Evolutionary conservation across 2,329 filamentous ascomycete species (phyloP).

Genomic region (Nothophaeocryptopus gaeumannii): DNA sequence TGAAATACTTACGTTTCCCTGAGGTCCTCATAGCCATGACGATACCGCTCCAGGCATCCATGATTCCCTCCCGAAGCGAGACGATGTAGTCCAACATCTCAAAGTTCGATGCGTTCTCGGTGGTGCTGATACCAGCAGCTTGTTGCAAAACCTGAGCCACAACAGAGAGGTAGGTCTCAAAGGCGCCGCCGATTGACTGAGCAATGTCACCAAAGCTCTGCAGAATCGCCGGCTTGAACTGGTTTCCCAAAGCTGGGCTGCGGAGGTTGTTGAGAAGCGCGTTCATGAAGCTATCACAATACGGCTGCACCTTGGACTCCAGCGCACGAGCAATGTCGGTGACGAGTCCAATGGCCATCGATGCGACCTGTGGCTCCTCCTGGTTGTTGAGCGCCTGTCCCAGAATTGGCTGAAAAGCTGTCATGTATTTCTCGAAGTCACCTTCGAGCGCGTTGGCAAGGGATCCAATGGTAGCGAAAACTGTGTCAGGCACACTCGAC

Average conservation of each 20-base stretch:
- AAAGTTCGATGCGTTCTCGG: conserved; percentile 62
- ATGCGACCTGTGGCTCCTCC: conserved; percentile 88
- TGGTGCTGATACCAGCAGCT: conserved; percentile 72
- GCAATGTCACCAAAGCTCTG: conserved; percentile 98
- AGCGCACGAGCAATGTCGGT: conserved; percentile 93
- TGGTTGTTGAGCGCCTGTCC: conserved; percentile 94
- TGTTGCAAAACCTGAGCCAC: conserved; percentile 94
- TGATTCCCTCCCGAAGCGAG: conserved; percentile 92
- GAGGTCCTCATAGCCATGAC: conserved; percentile 89
- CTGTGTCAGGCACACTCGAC: conserved; percentile 89
- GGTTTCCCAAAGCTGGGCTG: conserved; percentile 84
- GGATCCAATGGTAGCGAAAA: conserved; percentile 90
- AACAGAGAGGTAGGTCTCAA: conserved; percentile 88
- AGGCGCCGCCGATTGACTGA: conserved; percentile 84
- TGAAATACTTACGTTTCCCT: conserved; percentile 62
- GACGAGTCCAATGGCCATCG: conserved; percentile 95
- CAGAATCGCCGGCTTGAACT: conserved; percentile 96
- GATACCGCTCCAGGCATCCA: conserved; percentile 98
- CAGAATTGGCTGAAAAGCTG: conserved; percentile 85
- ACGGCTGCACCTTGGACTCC: conserved; percentile 86
- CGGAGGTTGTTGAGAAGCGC: conserved; percentile 86
- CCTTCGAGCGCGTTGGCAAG: conserved; percentile 87
- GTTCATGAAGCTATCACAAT: conserved; percentile 98
- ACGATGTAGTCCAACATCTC: conserved; percentile 98
- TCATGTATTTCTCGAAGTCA: conserved; percentile 97